phyloP scores from a whole-genome alignment of 768 basidiomycete species.

The Leccinum arenicola region DNA sequence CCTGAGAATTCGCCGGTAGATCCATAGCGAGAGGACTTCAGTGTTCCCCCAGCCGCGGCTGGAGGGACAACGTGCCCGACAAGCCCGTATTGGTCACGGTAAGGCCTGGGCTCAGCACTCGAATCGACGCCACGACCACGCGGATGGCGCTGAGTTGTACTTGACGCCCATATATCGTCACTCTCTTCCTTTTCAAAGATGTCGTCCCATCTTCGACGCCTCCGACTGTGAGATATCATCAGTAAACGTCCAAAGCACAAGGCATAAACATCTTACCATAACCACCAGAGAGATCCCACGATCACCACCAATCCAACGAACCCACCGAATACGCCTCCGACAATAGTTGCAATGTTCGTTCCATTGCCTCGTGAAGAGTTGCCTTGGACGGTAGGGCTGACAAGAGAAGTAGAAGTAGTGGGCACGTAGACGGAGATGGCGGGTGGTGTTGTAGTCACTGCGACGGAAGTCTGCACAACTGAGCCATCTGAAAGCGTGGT shows the following conservation, averaged over 20 bases:
- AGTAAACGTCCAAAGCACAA: slow-evolving; percentile 8
- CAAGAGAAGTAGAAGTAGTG: slow-evolving; percentile 9
- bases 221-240: slow-evolving; percentile 35
- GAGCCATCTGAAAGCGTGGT: slow-evolving; percentile 43
- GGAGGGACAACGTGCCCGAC: slow-evolving; percentile 44
- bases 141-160: slow-evolving; percentile 16
- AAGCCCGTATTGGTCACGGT: slow-evolving; percentile 51
- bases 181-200: slow-evolving; percentile 47
- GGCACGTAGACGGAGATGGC: slow-evolving; percentile 30
- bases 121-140: slow-evolving; percentile 30
- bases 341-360: slow-evolving; percentile 42
- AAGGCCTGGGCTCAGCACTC: slow-evolving; percentile 48
- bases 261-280: slow-evolving; percentile 40
- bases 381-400: slow-evolving; percentile 17
- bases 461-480: slow-evolving; percentile 35
- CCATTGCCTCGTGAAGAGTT: slow-evolving; percentile 19
- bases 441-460: slow-evolving; percentile 36
- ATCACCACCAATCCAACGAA: slow-evolving; percentile 48
- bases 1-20: slow-evolving; percentile 22
- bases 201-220: slow-evolving; percentile 47
- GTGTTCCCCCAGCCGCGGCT: slow-evolving; percentile 28
- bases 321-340: slow-evolving; percentile 55
- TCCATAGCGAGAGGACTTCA: slow-evolving; percentile 34
- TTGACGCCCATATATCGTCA: slow-evolving; percentile 20
- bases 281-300: slow-evolving; percentile 46